Conservation (phyloP, 192 early-diverging fungal genomes). For the Geranomyces variabilis region DNA sequence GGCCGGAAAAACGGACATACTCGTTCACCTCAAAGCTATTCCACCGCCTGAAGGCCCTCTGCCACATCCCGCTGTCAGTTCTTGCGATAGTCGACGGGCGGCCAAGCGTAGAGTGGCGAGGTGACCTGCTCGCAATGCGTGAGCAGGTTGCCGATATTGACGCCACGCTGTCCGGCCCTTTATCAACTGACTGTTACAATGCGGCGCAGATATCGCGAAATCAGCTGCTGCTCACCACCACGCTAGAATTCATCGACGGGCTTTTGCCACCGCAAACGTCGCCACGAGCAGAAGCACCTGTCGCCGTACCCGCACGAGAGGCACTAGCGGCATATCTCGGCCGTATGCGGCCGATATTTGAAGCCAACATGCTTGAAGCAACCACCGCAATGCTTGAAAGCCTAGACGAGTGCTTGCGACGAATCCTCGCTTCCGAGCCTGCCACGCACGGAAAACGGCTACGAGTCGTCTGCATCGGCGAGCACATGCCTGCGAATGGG, state of each 20-base stretch:
- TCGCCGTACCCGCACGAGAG: too few relatives aligned
- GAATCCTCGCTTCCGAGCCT: background rate
- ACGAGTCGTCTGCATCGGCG: constrained; percentile 17
- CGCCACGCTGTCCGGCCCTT: background rate
- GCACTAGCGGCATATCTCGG: constrained; percentile 2
- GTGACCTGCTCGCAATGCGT: background rate
- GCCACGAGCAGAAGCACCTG: background rate
- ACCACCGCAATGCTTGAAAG: background rate
- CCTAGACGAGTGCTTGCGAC: constrained; percentile 7
- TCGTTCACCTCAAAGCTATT: constrained; percentile 19
- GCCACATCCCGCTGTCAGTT: constrained; percentile 29
- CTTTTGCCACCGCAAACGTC: background rate
- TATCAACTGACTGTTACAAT: background rate
- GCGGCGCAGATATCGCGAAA: constrained; percentile 14
- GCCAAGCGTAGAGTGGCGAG: background rate
- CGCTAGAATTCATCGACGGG: constrained; percentile 5
- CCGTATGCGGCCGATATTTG: constrained; percentile 6
- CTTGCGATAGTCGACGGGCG: constrained; percentile 1
- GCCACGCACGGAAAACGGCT: constrained; percentile 3
- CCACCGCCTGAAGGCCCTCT: constrained; percentile 27
- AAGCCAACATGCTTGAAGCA: constrained; percentile 16
- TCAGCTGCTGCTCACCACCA: constrained; percentile 4
- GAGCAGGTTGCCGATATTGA: background rate
- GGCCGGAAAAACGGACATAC: background rate
- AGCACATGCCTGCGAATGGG: constrained; percentile 31